Base-by-base conservation (phyloP, 768 basidiomycete species). In the Pisolithus albus region DNA sequence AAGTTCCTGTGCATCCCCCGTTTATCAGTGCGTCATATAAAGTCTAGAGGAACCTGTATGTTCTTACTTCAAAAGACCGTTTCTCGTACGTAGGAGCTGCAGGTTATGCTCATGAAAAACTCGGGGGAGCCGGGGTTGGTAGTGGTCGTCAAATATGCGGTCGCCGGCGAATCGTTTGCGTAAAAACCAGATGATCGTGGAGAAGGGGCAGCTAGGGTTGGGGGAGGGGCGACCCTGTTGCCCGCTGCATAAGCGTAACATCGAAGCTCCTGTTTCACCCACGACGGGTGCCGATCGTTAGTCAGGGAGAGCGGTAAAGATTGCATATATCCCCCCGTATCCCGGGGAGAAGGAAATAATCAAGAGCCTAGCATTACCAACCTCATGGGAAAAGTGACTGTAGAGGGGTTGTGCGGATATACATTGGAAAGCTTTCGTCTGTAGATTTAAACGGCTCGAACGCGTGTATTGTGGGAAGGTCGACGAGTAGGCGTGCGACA, bases 11-110 rank as follows among this genome's bases (percentile, higher is more conserved):
- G 47, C 47, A 39, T 19, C 32, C 9, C 43, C 16, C 52, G 36
- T 30, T 46, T 28, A 26, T 24, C 43, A 47, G 21, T 45, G 28
- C 13, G 23, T 38, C 15, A 23, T 11, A 26, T 21, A 7, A 16
- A 13, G 6, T 13, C 16, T 30, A 6, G 28, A 28, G 34, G 11
- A 23, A 5, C 46, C 19, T 38, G 39, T 47, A n/a, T 24, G n/a
- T 28, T 6, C 34, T 9, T 49, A 79, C 79, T 74, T 81, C 79
- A 56, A 77, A 71, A 46, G 75, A 74, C 53, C 79, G 78, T 47
- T 70, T 67, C 6, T 67, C 63, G 50, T 67, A 78, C 45, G 59
- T 64, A 13, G 66, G 64, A 26, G 70, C 63, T 3, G 73, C 60
- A n/a, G 36, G 59, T 67, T 51, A 78, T 70, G 52, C 60, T 64